Evolutionary conservation across 495 filamentous ascomycete species (phyloP).

Genomic region (Bacidia rubella): DNA sequence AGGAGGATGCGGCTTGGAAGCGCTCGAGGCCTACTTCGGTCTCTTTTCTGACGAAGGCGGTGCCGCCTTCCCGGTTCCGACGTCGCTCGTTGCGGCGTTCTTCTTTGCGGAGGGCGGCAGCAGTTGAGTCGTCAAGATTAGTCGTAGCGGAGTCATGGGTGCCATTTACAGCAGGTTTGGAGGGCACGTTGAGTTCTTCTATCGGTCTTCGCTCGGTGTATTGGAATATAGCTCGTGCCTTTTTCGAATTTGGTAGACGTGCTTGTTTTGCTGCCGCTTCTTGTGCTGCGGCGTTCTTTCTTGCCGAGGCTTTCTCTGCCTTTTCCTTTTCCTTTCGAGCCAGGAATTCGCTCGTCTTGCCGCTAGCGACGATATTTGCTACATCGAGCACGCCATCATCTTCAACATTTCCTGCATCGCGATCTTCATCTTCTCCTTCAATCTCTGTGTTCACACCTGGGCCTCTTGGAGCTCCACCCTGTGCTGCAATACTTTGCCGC

Average conservation of each 20-base stretch:
- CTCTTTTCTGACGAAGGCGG: conserved; percentile 41
- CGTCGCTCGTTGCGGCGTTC: conserved; percentile 27
- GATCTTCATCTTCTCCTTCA: conserved; percentile 38
- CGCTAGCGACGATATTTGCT: conserved; percentile 80
- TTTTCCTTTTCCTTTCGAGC: conserved; percentile 88
- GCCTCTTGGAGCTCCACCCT: conserved; percentile 31
- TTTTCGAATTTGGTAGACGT: conserved; percentile 70
- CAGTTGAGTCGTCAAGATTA: conserved; percentile 5
- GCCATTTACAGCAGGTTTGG: conserved; percentile 27
- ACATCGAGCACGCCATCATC: conserved; percentile 79
- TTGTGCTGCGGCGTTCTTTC: conserved; percentile 29
- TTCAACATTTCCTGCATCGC: conserved; percentile 29
- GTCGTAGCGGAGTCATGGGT: conserved; percentile 23
- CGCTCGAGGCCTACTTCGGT: conserved; percentile 81
- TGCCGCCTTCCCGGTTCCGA: conserved; percentile 30
- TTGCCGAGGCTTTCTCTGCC: conserved; percentile 48
- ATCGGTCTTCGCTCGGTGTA: conserved; percentile 62
- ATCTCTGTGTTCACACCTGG: conserved; percentile 39
- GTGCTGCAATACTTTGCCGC: conserved; percentile 15
- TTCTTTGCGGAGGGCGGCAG: conserved; percentile 21
- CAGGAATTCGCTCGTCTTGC: conserved; percentile 83
- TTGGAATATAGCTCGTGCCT: conserved; percentile 61
- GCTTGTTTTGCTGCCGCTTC: conserved; percentile 27
- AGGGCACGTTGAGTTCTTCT: conserved; percentile 38
- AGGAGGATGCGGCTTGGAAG: conserved; percentile 63